Percentiles rank a stretch among this genome's conserved stretches.
These are phyloP conservation scores for Lagenidium giganteum DNA, from an alignment of 352 stramenopile species.

Conservation along the genomic window DNA sequence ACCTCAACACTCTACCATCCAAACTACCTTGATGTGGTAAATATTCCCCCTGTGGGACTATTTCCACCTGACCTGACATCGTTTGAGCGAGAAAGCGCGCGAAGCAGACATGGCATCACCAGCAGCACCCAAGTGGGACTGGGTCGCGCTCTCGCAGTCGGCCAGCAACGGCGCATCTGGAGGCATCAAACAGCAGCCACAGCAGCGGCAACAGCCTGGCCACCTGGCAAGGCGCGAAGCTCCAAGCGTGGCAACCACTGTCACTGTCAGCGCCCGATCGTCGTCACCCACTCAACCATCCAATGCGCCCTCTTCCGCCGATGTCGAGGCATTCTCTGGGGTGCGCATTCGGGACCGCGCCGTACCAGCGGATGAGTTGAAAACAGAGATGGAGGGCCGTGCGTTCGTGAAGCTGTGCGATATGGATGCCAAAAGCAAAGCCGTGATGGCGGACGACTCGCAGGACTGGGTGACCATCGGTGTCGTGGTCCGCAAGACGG, in stretches of 20 bases:
- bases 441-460: slow-evolving; percentile 55
- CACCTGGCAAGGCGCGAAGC: slow-evolving; percentile 1
- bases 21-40: too few species aligned
- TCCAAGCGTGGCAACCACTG: too few species aligned
- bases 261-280: too few species aligned
- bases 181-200: slow-evolving; percentile 3
- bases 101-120: too few species aligned
- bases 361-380: slow-evolving; percentile 36
- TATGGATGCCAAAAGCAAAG: slow-evolving; percentile 48
- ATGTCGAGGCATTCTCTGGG: slow-evolving; percentile 47
- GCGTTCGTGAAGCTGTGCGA: slow-evolving; percentile 54
- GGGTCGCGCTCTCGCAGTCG: slow-evolving; percentile 35
- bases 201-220: background rate
- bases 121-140: too few species aligned
- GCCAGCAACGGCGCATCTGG: too few species aligned
- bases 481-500: slow-evolving; percentile 62
- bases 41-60: too few species aligned
- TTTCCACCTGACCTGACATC: too few species aligned
- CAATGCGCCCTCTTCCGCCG: background rate
- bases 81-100: too few species aligned
- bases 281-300: slow-evolving; percentile 12
- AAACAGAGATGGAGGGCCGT: slow-evolving; percentile 60
- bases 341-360: slow-evolving; percentile 53
- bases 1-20: too few species aligned
- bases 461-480: slow-evolving; percentile 82